Evolutionary conservation across 768 basidiomycete species (phyloP), one percentile per base, ranked within the genome.

Genomic region (Lentinula detonsa): DNA sequence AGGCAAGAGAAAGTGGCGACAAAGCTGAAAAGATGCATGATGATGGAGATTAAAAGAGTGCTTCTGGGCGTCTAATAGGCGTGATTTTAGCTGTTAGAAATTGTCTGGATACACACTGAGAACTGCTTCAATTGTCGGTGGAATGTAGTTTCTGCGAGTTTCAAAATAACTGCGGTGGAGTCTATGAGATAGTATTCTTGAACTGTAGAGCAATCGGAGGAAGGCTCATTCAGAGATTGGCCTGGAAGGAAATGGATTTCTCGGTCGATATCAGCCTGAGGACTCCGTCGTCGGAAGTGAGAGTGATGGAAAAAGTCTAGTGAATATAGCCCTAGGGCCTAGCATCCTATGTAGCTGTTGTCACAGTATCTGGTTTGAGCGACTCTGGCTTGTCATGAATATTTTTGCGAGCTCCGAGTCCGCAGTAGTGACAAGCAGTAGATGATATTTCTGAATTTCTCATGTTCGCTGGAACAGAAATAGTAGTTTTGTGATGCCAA

Each of bases 231-330:
- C 6, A 75, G 69, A 51, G 73, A 69, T 49, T 78, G 73, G 2
- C 65, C 70, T 2, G 72, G 72, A 23, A 84, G 63, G 1, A 85
- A 78, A 34, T 72, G 64, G 48, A 82, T 66, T 7, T 81, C 78
- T 66, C 83, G 83, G 68, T 81, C 76, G 60, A 81, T 67, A 51
- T 74, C 73, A 64, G 78, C 76, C 42, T 76, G 28, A 28, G 2
- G 28, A 28, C 28, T 3, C 28, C 69, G 64, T 81, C 78, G 9
- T 66, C 64, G 8, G 62, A 56, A 11, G 81, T 77, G 10, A 85
- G 71, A 6, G 78, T 79, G 65, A 85, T 78, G 28, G 66, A 85
- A 80, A 64, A 85, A 85, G n/a, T 83, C 73, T 67, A 80, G 81
- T 3, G 79, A 76, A 18, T 77, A 73, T 6, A 85, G 73, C 23